Base-by-base conservation (phyloP, 331 rosid genomes). In the Phaseolus coccineus region DNA sequence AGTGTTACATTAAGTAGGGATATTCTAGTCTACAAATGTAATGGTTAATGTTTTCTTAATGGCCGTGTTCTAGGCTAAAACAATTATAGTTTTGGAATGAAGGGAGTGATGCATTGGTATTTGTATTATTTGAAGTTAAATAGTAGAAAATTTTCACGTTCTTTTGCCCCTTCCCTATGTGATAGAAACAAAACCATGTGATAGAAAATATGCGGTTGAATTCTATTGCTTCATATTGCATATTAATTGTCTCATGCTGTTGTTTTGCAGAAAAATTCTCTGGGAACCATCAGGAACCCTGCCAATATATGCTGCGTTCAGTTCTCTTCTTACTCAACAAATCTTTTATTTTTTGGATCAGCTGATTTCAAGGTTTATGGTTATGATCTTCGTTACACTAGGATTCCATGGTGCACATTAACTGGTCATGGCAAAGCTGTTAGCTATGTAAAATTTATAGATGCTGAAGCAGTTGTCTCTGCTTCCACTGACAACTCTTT, bases 221-320 rank as follows among this genome's bases (percentile, higher is more conserved):
- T 44, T 40, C 30, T 40, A 59, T 65, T 30, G 14, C 75, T 67
- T 64, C 71, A 37, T 39, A 62, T 40, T 35, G 37, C 11, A 37
- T 37, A 28, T 39, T 40, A 68, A 71, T 48, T 67, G 39, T 76
- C 69, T 75, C 74, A 73, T 61, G 80, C 24, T 48, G 63, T 63
- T 77, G 27, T 44, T 79, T 81, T 77, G 86, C 93, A 92, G 97
- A 83, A 74, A 81, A 81, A 70, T 28, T 90, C 94, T 68, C 16
- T 85, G 22, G 84, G 88, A 79, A 90, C 97, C 40, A 88, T 92
- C 30, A 63, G 84, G 87, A 87, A 76, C 73, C 94, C 89, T 3
- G 94, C 94, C 51, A 92, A 92, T 56, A 91, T 92, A 48, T 92
- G 94, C 55, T 92, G 92, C 77, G 94, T 92, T 80, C 97, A 90